Evolutionary conservation across 2,329 filamentous ascomycete genomes (phyloP).

Genomic region (Trichoderma cornu-damae): DNA sequence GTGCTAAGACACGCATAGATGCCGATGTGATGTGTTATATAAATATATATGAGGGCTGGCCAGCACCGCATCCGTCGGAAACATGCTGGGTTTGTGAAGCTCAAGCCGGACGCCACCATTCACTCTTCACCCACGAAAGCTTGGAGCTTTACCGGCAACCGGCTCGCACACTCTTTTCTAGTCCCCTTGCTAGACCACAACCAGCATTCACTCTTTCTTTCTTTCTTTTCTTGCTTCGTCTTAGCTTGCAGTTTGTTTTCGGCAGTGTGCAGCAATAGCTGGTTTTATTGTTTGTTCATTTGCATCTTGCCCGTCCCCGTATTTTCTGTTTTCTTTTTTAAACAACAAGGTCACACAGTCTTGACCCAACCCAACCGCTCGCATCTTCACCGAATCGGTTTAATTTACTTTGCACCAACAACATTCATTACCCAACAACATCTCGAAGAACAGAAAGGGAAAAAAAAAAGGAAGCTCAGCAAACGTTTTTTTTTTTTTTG

Average conservation of each 20-base stretch:
- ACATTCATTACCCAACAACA: constrained; percentile 5
- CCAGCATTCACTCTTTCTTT: constrained; percentile 2
- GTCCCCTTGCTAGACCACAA: neutral
- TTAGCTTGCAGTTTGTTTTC: constrained; percentile 7
- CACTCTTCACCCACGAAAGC: constrained; percentile 4
- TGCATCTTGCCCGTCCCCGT: neutral
- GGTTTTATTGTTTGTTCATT: constrained; percentile 7
- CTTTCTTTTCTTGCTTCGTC: neutral
- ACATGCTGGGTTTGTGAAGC: constrained; percentile 11
- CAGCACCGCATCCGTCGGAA: constrained; percentile 9
- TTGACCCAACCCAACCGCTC: neutral
- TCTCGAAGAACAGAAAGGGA: neutral
- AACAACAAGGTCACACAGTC: neutral
- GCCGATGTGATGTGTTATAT: constrained; percentile 11
- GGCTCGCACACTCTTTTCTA: constrained; percentile 9
- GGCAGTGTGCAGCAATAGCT: constrained; percentile 10
- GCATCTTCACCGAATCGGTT: constrained; percentile 2
- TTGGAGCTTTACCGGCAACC: constrained; percentile 1
- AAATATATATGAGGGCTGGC: constrained; percentile 4
- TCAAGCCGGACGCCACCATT: constrained; percentile 15
- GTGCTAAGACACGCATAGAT: constrained; percentile 11
- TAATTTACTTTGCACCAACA: constrained; percentile 1
- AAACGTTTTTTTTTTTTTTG: neutral
- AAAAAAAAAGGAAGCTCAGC: neutral
- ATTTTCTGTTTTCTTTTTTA: neutral